Percentiles rank a stretch among this genome's conserved stretches.
Evolutionary conservation across 73 alveolate species (phyloP).

Genomic region (Paramecium octaurelia): DNA sequence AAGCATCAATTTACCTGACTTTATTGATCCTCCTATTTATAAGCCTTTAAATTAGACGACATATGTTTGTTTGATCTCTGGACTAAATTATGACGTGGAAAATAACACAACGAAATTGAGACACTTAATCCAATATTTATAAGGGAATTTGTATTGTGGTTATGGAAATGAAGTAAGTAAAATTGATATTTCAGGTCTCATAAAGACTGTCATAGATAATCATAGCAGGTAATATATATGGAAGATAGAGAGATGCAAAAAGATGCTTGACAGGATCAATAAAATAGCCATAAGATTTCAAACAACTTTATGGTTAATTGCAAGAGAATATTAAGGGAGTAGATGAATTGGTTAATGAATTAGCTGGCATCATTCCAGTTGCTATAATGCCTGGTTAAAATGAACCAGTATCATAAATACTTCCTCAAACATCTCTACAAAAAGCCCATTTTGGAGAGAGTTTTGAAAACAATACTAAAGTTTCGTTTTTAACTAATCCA

Average conservation of each 20-base stretch:
- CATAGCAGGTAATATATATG: constrained; percentile 32
- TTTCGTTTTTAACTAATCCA: neutral
- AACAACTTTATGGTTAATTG: neutral
- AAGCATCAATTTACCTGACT: neutral
- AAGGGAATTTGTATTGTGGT: constrained; percentile 2
- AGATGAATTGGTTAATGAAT: neutral
- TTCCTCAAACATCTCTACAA: neutral
- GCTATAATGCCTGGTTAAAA: constrained; percentile 30
- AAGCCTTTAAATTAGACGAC: neutral
- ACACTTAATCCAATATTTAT: neutral
- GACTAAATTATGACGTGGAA: neutral
- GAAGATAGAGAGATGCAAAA: neutral
- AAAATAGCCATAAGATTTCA: neutral
- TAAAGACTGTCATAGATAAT: neutral
- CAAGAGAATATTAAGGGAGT: neutral
- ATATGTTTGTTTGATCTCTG: constrained; percentile 22
- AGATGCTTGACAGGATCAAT: neutral
- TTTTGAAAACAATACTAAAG: neutral
- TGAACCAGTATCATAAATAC: neutral
- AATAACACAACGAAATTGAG: neutral
- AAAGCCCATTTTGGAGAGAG: neutral
- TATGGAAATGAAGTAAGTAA: neutral
- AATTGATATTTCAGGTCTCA: neutral
- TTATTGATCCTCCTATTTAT: neutral
- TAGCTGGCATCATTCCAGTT: neutral